phyloP scores from a whole-genome alignment of 768 basidiomycete genomes.

The Agaricus sinodeliciosus region DNA sequence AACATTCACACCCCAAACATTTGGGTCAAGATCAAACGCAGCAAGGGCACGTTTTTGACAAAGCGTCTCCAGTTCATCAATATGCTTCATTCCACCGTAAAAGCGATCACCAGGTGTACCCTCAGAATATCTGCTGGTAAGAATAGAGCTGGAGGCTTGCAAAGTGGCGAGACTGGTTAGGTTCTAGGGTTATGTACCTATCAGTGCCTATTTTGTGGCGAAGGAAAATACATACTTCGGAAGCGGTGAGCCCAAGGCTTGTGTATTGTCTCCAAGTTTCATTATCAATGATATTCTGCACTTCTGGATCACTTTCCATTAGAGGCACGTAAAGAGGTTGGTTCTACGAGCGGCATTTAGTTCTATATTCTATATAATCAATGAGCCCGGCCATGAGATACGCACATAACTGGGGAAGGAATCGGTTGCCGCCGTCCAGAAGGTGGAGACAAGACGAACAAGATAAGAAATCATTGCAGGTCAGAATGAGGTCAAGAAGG shows the following conservation, averaged over 20 bases:
- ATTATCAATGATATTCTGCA: constrained; percentile 96
- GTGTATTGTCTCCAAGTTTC: constrained; percentile 98
- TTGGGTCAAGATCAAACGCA: constrained; percentile 92
- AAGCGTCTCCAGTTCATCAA: constrained; percentile 92
- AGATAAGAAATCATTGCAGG: too few species aligned
- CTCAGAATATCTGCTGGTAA: constrained; percentile 99
- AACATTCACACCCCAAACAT: constrained; percentile 97
- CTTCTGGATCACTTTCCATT: constrained; percentile 86
- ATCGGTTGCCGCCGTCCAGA: constrained; percentile 52
- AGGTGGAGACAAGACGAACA: not conserved
- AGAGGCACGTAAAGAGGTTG: constrained; percentile 83
- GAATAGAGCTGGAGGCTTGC: constrained; percentile 97
- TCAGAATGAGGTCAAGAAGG: too few species aligned
- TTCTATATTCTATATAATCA: not conserved
- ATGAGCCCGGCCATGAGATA: constrained; percentile 8
- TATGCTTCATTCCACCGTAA: constrained; percentile 96
- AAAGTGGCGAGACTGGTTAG: constrained; percentile 92
- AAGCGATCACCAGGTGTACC: constrained; percentile 94
- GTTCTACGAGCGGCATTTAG: constrained; percentile 52
- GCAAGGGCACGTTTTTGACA: constrained; percentile 93
- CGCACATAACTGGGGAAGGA: constrained; percentile 58
- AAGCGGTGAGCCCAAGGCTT: constrained; percentile 96
- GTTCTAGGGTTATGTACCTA: constrained; percentile 52
- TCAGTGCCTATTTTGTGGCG: not conserved
- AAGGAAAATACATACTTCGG: constrained; percentile 57